Percentiles rank a stretch among this genome's conserved stretches.
phyloP scores from a whole-genome alignment of 2,329 filamentous ascomycete genomes.

The Cercospora sesami region DNA sequence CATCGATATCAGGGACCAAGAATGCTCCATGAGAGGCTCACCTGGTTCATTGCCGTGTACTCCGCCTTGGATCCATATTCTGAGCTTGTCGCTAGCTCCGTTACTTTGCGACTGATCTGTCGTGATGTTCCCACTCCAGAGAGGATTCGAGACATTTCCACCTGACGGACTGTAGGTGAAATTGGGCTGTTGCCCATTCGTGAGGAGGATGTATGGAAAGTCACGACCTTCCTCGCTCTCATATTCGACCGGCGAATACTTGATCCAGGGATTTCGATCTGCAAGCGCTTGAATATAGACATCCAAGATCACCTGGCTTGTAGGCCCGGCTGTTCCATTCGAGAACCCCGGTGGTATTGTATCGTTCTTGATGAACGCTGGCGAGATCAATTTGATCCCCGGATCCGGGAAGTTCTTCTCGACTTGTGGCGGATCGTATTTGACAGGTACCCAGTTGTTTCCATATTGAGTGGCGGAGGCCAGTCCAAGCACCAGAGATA shows the following conservation, averaged over 20 bases:
- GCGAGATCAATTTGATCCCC: conserved; percentile 36
- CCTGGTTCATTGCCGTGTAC: conserved; percentile 43
- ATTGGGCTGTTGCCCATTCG: conserved; percentile 16
- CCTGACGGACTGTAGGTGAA: conserved; percentile 6
- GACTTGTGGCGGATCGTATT: conserved; percentile 38
- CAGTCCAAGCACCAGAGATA: background rate
- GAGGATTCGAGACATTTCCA: conserved; percentile 15
- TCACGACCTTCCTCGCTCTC: conserved; percentile 39
- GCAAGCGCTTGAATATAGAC: conserved; percentile 36
- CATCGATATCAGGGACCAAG: background rate
- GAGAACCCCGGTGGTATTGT: conserved; percentile 36
- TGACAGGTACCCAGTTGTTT: conserved; percentile 35
- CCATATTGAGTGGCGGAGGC: conserved; percentile 32
- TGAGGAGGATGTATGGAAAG: conserved; percentile 38
- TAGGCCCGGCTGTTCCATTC: conserved; percentile 39
- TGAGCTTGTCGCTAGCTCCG: conserved; percentile 34
- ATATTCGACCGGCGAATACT: conserved; percentile 34
- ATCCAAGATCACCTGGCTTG: conserved; percentile 33
- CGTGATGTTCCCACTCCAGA: background rate
- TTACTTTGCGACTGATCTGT: background rate
- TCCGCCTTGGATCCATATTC: conserved; percentile 42
- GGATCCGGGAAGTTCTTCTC: conserved; percentile 39
- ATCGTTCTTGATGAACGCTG: conserved; percentile 36
- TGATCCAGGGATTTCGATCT: conserved; percentile 39
- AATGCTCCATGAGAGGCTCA: background rate